Conservation (phyloP, 768 basidiomycete species). For the Myochromella boudieri region DNA sequence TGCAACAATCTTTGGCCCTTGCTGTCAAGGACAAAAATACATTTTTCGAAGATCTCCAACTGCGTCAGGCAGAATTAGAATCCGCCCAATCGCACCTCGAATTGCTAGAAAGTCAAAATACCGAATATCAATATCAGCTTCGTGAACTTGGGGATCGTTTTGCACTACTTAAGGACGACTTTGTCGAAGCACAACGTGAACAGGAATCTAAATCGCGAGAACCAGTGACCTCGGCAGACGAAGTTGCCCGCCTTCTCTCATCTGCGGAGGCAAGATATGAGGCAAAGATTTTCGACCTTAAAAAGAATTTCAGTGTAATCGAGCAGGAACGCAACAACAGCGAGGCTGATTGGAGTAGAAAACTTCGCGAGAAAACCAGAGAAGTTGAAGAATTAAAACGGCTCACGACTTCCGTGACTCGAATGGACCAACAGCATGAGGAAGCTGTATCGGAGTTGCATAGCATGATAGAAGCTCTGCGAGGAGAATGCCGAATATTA, state of each 20-base stretch:
- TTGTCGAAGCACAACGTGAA: slow-evolving; percentile 61
- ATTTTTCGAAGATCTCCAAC: slow-evolving; percentile 84
- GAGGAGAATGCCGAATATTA: slow-evolving; percentile 45
- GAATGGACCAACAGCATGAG: slow-evolving; percentile 60
- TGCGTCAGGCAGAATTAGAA: slow-evolving; percentile 89
- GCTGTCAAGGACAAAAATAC: slow-evolving; percentile 73
- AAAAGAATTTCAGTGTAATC: slow-evolving; percentile 53
- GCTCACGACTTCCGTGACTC: slow-evolving; percentile 54
- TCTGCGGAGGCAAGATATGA: slow-evolving; percentile 80
- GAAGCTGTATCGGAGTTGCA: slow-evolving; percentile 48
- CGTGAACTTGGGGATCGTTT: slow-evolving; percentile 77
- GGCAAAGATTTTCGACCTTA: slow-evolving; percentile 68
- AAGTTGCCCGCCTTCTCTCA: slow-evolving; percentile 70
- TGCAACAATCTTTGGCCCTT: slow-evolving; percentile 71
- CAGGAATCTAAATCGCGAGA: slow-evolving; percentile 47
- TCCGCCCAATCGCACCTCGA: slow-evolving; percentile 77
- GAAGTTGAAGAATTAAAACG: slow-evolving; percentile 76
- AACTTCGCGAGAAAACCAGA: slow-evolving; percentile 72
- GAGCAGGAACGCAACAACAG: slow-evolving; percentile 87
- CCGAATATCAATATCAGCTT: slow-evolving; percentile 85
- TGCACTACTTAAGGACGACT: slow-evolving; percentile 69
- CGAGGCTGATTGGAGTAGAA: slow-evolving; percentile 88
- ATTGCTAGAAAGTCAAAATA: slow-evolving; percentile 70
- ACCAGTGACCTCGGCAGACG: slow-evolving; percentile 53
- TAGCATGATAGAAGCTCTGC: slow-evolving; percentile 52